These are phyloP conservation scores for Psilocybe azurescens DNA, from an alignment of 768 basidiomycete genomes.

Conservation along the genomic window DNA sequence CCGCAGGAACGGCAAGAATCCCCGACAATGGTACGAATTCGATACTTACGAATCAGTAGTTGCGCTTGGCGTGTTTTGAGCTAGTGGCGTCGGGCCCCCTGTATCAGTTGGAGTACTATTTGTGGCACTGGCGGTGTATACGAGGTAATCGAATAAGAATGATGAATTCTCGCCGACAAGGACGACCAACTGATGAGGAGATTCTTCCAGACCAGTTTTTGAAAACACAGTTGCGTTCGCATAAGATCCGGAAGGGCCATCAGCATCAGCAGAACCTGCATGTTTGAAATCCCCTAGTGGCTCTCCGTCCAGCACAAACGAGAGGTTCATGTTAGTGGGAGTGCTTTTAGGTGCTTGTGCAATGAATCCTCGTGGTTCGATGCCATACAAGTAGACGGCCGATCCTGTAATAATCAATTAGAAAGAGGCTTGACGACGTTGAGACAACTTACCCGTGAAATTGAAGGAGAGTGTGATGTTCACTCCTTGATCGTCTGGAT, in stretches of 20 bases:
- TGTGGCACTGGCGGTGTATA: slow-evolving; percentile 36
- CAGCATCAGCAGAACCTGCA: slow-evolving; percentile 23
- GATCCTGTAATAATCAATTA: slow-evolving; percentile 40
- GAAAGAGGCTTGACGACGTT: not conserved
- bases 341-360: slow-evolving; percentile 22
- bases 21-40: slow-evolving; percentile 37
- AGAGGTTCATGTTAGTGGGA: slow-evolving; percentile 48
- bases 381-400: slow-evolving; percentile 51
- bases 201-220: slow-evolving; percentile 36
- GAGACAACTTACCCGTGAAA: slow-evolving; percentile 44
- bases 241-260: slow-evolving; percentile 31
- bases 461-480: slow-evolving; percentile 43
- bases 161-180: slow-evolving; percentile 48
- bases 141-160: slow-evolving; percentile 54
- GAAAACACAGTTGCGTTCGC: slow-evolving; percentile 44
- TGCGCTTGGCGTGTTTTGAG: slow-evolving; percentile 28
- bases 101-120: slow-evolving; percentile 15
- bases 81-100: slow-evolving; percentile 19
- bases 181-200: slow-evolving; percentile 47
- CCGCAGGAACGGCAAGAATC: slow-evolving; percentile 15
- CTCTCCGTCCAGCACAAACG: slow-evolving; percentile 47
- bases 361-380: slow-evolving; percentile 37
- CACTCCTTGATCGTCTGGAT: slow-evolving; percentile 34
- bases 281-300: slow-evolving; percentile 33
- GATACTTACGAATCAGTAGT: slow-evolving; percentile 38